A percentile compares a stretch with the other conserved stretches of the same genome.
phyloP scores from a whole-genome alignment of 2,329 filamentous ascomycete species.

The Berkeleyomyces basicola region DNA sequence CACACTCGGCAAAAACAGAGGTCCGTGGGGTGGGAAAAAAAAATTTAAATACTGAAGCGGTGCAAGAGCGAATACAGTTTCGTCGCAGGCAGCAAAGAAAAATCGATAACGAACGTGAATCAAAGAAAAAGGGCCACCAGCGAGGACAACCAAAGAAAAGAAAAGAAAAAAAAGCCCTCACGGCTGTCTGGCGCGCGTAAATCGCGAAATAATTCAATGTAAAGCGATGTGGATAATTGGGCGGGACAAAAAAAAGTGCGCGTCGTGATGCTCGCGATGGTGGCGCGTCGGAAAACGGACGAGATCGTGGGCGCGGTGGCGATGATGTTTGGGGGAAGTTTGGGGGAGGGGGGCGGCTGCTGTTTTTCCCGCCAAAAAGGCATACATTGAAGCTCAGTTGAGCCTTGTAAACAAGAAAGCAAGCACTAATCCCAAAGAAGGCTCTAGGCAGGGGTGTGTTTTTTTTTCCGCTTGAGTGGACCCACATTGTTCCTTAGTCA shows the following conservation, averaged over 20 bases:
- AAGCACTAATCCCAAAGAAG: constrained; percentile 5
- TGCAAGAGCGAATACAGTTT: background rate
- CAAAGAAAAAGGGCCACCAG: constrained; percentile 6
- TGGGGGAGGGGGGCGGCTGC: constrained; percentile 7
- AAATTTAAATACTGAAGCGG: background rate
- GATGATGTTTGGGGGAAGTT: constrained; percentile 13
- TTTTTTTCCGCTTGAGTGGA: background rate
- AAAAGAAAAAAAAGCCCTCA: background rate
- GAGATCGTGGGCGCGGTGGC: background rate
- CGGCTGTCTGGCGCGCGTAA: constrained; percentile 9
- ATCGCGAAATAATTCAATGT: constrained; percentile 10
- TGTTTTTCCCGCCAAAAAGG: constrained; percentile 5
- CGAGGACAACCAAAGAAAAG: background rate
- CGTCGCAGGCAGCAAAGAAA: background rate
- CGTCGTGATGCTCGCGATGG: constrained; percentile 1
- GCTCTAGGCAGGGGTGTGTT: background rate
- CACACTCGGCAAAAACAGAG: background rate
- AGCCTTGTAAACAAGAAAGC: constrained; percentile 7
- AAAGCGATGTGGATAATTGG: background rate
- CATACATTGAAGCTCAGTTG: constrained; percentile 6
- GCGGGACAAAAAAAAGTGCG: background rate
- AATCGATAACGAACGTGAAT: background rate
- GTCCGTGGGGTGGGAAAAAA: background rate
- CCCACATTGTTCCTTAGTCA: background rate
- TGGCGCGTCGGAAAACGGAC: background rate